phyloP scores from a whole-genome alignment of 805 yeast species.

The Yarrowia bubula region DNA sequence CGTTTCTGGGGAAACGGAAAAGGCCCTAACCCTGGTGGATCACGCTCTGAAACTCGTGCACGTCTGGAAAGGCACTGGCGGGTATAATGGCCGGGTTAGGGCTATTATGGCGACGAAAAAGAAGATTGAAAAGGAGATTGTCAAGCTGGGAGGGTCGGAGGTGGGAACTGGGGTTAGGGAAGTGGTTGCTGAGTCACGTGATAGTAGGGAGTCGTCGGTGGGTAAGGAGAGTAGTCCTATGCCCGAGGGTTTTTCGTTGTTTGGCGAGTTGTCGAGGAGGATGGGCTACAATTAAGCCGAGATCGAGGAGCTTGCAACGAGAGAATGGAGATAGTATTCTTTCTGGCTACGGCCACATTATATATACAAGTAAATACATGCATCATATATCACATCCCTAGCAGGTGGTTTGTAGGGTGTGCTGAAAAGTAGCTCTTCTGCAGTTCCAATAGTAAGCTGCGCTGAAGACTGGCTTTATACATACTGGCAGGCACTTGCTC shows the following conservation, averaged over 20 bases:
- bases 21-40: constrained; percentile 31
- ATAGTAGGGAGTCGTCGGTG: background rate
- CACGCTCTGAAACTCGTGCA: constrained; percentile 28
- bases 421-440: no score
- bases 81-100: constrained; percentile 29
- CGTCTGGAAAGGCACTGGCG: constrained; percentile 36
- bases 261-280: constrained; percentile 12
- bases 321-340: no score
- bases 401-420: no score
- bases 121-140: constrained; percentile 29
- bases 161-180: background rate
- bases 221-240: background rate
- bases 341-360: no score
- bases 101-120: constrained; percentile 33
- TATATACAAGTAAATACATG: no score
- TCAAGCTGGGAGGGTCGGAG: background rate
- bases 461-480: no score
- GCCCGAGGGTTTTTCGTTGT: constrained; percentile 10
- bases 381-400: no score
- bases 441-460: no score
- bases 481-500: no score
- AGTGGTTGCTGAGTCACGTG: background rate
- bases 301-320: no score
- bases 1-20: constrained; percentile 28
- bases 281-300: constrained; percentile 16